Evolutionary conservation across 345 rosid species (phyloP).

Genomic region (Mallotus nudiflorus): DNA sequence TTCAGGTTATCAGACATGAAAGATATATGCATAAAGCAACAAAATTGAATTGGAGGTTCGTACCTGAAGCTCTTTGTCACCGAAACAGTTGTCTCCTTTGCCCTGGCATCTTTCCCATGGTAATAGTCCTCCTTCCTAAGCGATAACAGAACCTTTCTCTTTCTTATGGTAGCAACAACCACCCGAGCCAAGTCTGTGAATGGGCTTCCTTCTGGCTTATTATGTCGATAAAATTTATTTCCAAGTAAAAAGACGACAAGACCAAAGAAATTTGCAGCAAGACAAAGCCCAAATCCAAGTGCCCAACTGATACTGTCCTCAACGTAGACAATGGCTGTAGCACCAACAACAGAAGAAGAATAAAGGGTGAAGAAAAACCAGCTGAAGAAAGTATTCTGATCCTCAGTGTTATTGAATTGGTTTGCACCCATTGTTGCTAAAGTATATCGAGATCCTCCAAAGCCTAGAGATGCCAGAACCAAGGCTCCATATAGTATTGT

Average conservation of each 20-base stretch:
- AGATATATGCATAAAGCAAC: too few species aligned
- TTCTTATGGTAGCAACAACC: conserved; percentile 35
- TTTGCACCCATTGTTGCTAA: conserved; percentile 44
- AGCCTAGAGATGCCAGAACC: conserved; percentile 32
- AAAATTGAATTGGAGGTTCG: neutral
- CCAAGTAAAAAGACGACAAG: conserved; percentile 40
- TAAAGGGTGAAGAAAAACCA: conserved; percentile 41
- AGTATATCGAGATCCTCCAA: conserved; percentile 41
- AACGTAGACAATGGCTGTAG: conserved; percentile 37
- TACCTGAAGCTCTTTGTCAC: conserved; percentile 43
- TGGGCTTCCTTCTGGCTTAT: too few species aligned
- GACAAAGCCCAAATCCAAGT: conserved; percentile 50
- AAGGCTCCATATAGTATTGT: conserved; percentile 44
- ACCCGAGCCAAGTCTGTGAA: conserved; percentile 42
- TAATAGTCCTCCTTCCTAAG: conserved; percentile 39
- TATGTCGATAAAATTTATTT: conserved; percentile 32
- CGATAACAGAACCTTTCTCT: conserved; percentile 36
- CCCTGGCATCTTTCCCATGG: neutral
- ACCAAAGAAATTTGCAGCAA: conserved; percentile 26
- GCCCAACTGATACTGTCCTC: conserved; percentile 52
- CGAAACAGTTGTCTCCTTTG: neutral
- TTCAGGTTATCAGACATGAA: too few species aligned
- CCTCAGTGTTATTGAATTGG: conserved; percentile 37
- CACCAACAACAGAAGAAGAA: conserved; percentile 16
- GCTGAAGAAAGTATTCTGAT: conserved; percentile 44